Conservation (phyloP, 352 stramenopile genomes). For the Aphanomyces invadans region DNA sequence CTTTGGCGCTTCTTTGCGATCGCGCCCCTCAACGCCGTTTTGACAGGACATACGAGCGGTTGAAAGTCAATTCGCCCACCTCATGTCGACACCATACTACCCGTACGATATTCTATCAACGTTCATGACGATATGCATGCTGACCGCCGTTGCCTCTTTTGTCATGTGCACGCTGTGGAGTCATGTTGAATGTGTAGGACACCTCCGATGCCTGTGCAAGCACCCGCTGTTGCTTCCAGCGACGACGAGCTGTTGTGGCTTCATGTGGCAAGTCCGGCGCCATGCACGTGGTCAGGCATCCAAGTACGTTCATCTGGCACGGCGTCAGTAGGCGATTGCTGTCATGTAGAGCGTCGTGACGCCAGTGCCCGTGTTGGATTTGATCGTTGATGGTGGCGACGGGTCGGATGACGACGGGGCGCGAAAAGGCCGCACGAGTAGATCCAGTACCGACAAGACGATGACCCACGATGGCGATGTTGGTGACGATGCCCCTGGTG, state of each 20-base stretch:
- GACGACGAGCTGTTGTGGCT: constrained; percentile 6
- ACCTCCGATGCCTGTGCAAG: background rate
- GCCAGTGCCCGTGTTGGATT: background rate
- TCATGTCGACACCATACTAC: constrained; percentile 40
- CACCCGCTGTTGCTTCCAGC: background rate
- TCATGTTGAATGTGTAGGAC: background rate
- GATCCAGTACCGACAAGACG: background rate
- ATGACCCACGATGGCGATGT: too few species aligned
- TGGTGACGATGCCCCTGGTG: too few species aligned
- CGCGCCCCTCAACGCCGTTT: too few species aligned
- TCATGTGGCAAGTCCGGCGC: background rate
- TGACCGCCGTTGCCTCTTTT: too few species aligned
- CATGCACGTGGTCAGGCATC: background rate
- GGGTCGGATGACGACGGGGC: background rate
- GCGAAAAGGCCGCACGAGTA: background rate
- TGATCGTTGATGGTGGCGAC: background rate
- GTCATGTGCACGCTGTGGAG: background rate
- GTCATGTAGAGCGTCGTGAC: constrained; percentile 3
- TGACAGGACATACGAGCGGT: constrained; percentile 53
- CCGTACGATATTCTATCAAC: background rate
- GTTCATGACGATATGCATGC: too few species aligned
- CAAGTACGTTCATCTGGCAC: too few species aligned
- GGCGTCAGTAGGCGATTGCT: too few species aligned
- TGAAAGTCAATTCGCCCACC: constrained; percentile 67
- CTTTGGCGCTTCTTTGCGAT: too few species aligned